Percentiles rank a stretch among this genome's conserved stretches.
Conservation (phyloP, 306 rosid genomes). For the Arachis stenosperma region DNA sequence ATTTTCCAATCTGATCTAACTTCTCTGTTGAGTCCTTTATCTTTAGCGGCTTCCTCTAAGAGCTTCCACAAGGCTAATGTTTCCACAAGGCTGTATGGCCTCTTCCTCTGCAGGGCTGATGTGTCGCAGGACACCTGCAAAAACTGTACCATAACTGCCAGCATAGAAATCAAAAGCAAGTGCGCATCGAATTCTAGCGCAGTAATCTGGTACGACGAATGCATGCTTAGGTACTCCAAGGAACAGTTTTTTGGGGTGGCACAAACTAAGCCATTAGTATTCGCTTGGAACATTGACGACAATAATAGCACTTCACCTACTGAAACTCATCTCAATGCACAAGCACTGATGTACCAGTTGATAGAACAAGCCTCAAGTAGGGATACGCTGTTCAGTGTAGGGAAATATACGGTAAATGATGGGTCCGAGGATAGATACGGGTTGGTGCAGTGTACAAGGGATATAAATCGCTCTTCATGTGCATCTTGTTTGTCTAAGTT, state of each 20-base stretch:
- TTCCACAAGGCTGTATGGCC: conserved; percentile 13
- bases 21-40: conserved; percentile 18
- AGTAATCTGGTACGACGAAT: conserved; percentile 33
- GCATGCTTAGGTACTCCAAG: conserved; percentile 38
- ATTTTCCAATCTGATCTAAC: conserved; percentile 9
- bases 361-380: conserved; percentile 31
- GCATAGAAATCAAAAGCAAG: background rate
- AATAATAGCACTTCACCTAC: background rate
- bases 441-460: conserved; percentile 53
- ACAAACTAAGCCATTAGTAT: background rate
- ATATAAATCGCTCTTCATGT: conserved; percentile 33
- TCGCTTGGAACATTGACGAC: background rate
- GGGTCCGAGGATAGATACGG: conserved; percentile 28
- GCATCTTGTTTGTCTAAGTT: conserved; percentile 37
- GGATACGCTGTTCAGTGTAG: conserved; percentile 32
- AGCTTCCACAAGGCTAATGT: conserved; percentile 18
- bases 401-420: background rate
- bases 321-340: conserved; percentile 21
- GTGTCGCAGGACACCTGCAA: conserved; percentile 25
- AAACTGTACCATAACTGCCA: conserved; percentile 28
- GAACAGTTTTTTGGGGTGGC: conserved; percentile 3
- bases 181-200: conserved; percentile 9
- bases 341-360: conserved; percentile 29
- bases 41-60: conserved; percentile 1
- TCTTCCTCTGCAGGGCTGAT: conserved; percentile 39